Percentiles rank a stretch among this genome's conserved stretches.
phyloP scores from a whole-genome alignment of 805 yeast genomes.

The Lachancea lanzarotensis region DNA sequence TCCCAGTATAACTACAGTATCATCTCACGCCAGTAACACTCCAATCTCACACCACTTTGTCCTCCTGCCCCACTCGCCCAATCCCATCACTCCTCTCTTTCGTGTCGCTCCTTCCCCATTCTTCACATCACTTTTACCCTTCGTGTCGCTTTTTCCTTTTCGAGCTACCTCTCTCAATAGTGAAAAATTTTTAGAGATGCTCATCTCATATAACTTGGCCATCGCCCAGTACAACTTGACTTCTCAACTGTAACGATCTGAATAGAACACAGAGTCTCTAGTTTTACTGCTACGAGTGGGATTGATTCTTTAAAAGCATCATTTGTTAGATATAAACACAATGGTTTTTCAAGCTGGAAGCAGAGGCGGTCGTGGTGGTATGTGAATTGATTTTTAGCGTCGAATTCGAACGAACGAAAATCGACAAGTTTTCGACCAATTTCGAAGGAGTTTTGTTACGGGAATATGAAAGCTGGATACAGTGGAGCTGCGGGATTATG shows the following conservation, averaged over 20 bases:
- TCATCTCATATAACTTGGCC: slow-evolving; percentile 7
- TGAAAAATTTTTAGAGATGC: slow-evolving; percentile 11
- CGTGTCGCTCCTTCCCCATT: background rate
- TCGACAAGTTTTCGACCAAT: slow-evolving; percentile 33
- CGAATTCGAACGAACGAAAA: slow-evolving; percentile 13
- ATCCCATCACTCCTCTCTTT: background rate
- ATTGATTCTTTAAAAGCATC: too few relatives aligned
- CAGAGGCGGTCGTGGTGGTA: slow-evolving; percentile 55
- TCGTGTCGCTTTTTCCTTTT: slow-evolving; percentile 2
- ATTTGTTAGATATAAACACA: slow-evolving; percentile 33
- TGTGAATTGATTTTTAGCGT: slow-evolving; percentile 35
- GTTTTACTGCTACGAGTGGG: background rate
- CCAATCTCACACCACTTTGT: too few relatives aligned
- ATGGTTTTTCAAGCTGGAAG: slow-evolving; percentile 68
- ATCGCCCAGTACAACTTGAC: background rate
- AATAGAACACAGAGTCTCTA: background rate
- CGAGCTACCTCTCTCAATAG: background rate
- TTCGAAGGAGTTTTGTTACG: slow-evolving; percentile 3
- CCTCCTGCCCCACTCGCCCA: background rate
- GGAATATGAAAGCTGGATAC: too few relatives aligned
- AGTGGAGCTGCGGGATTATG: too few relatives aligned
- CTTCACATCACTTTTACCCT: background rate
- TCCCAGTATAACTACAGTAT: too few relatives aligned
- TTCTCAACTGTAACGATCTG: background rate
- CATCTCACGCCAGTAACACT: too few relatives aligned